A percentile compares a stretch with the other conserved stretches of the same genome.
Conservation (phyloP, 2,329 filamentous ascomycete species). For the Arthroderma sp. region DNA sequence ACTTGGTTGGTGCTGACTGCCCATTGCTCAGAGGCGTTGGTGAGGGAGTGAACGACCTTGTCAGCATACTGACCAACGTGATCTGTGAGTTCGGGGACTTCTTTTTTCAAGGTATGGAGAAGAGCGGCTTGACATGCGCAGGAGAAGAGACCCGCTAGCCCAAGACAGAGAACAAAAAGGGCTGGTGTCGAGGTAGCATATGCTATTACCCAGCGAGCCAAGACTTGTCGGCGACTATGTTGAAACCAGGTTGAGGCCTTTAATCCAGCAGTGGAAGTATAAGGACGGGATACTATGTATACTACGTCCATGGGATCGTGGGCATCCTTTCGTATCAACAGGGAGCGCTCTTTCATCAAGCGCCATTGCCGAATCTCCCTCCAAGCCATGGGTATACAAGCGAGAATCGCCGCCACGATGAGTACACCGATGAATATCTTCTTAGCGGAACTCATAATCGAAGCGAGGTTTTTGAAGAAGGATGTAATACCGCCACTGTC, state of each 20-base stretch:
- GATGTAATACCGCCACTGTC: slow-evolving; percentile 66
- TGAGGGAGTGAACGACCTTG: slow-evolving; percentile 58
- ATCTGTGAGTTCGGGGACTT: slow-evolving; percentile 60
- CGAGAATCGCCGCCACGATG: slow-evolving; percentile 55
- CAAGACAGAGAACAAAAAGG: slow-evolving; percentile 74
- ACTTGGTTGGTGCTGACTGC: slow-evolving; percentile 61
- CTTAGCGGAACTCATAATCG: slow-evolving; percentile 53
- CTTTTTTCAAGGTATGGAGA: slow-evolving; percentile 57
- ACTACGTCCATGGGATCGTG: slow-evolving; percentile 77
- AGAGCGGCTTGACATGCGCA: slow-evolving; percentile 73
- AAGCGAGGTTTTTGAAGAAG: slow-evolving; percentile 65
- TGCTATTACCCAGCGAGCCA: slow-evolving; percentile 70
- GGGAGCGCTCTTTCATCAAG: slow-evolving; percentile 55
- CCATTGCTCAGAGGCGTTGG: slow-evolving; percentile 64
- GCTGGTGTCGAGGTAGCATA: slow-evolving; percentile 78
- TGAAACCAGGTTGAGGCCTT: slow-evolving; percentile 52
- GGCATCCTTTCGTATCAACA: slow-evolving; percentile 50
- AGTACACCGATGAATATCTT: slow-evolving; percentile 68
- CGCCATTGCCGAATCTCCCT: slow-evolving; percentile 68
- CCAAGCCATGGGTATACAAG: slow-evolving; percentile 65
- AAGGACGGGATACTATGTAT: slow-evolving; percentile 73
- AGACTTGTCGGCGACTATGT: slow-evolving; percentile 50
- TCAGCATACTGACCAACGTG: slow-evolving; percentile 70
- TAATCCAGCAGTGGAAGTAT: slow-evolving; percentile 59
- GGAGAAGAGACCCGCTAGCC: slow-evolving; percentile 65